Evolutionary conservation across 176 grass and related monocot species (phyloP).

Genomic region (Elymus sibiricus): DNA sequence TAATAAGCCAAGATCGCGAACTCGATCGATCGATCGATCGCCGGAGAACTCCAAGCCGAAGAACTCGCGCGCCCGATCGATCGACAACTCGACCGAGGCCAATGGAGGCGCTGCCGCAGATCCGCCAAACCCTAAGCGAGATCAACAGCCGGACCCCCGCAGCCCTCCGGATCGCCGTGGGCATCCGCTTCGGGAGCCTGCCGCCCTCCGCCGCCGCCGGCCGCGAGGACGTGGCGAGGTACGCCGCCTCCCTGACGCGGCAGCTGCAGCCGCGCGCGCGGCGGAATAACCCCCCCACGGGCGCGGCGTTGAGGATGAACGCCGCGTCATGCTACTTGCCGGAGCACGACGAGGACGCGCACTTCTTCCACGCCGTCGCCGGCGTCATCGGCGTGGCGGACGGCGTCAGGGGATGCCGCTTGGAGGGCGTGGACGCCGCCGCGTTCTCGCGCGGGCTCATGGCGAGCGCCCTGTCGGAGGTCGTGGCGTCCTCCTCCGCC

Average conservation of each 20-base stretch:
- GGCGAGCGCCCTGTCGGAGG: not conserved
- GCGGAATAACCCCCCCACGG: not conserved
- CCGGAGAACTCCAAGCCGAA: no score
- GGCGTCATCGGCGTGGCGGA: slow-evolving; percentile 34
- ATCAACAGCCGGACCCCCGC: not conserved
- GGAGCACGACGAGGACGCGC: slow-evolving; percentile 24
- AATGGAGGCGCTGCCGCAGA: not conserved
- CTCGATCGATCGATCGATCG: no score
- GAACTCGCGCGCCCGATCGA: no score
- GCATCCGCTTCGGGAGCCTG: not conserved
- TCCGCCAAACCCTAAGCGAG: not conserved
- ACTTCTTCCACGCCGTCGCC: slow-evolving; percentile 5
- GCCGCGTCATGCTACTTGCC: slow-evolving; percentile 15
- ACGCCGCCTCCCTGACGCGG: not conserved
- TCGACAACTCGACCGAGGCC: no score
- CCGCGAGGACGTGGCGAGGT: not conserved
- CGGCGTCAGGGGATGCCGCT: slow-evolving; percentile 31
- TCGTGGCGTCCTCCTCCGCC: not conserved
- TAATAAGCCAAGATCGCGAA: no score
- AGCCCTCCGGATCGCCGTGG: not conserved
- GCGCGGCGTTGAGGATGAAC: not conserved
- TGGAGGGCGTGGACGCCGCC: not conserved
- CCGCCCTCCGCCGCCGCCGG: not conserved
- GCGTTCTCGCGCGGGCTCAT: slow-evolving; percentile 11
- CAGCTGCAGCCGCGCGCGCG: not conserved